These are phyloP conservation scores for Lolium perenne DNA, from an alignment of 176 grass and related monocot species.

Conservation along the genomic window DNA sequence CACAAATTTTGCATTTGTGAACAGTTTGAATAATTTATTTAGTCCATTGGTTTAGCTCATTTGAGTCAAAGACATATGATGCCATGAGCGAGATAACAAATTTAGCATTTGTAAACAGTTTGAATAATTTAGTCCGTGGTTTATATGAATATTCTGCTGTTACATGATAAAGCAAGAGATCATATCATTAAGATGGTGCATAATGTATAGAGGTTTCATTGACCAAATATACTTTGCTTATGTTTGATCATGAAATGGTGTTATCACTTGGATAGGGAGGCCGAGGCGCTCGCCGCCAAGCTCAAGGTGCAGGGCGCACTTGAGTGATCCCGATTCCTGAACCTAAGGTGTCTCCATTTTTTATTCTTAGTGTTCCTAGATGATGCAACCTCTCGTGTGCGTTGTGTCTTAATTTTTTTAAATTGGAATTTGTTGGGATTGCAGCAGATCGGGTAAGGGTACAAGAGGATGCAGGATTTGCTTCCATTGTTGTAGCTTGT, in stretches of 20 bases:
- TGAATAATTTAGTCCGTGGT: neutral
- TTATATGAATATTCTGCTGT: neutral
- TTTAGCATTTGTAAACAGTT: neutral
- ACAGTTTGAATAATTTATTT: neutral
- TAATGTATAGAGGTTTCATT: neutral
- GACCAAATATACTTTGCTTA: neutral
- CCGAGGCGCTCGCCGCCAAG: conserved; percentile 82
- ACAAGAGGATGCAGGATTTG: conserved; percentile 38
- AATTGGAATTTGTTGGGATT: conserved; percentile 31
- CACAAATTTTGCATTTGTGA: neutral
- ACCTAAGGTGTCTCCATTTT: conserved; percentile 45
- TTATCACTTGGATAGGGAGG: conserved; percentile 58
- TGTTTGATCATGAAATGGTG: neutral
- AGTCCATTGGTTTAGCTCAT: neutral
- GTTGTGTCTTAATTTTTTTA: conserved; percentile 33
- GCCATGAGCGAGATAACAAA: neutral
- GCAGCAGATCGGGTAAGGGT: neutral
- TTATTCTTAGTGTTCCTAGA: conserved; percentile 25
- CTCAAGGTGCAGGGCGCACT: conserved; percentile 89
- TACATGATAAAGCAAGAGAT: neutral
- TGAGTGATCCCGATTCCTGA: conserved; percentile 53
- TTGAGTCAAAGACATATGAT: neutral
- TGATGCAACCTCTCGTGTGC: neutral
- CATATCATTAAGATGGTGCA: neutral
- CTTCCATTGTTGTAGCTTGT: conserved; percentile 51